These are phyloP conservation scores for Lepidium africanum DNA, from an alignment of 345 rosid genomes.

Conservation along the genomic window DNA sequence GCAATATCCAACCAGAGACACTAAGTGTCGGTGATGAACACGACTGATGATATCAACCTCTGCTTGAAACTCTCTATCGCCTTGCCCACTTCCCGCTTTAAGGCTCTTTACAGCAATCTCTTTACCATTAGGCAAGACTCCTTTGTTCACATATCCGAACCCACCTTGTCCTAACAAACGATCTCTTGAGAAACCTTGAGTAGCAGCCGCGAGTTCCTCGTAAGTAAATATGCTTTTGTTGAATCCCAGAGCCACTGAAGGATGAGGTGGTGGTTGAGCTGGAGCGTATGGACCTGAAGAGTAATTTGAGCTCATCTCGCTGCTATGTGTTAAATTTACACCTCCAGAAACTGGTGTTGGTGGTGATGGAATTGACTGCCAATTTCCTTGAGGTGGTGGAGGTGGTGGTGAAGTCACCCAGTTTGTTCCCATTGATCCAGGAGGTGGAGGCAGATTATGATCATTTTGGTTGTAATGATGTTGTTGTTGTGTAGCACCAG, in stretches of 20 bases:
- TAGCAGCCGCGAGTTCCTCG: constrained; percentile 62
- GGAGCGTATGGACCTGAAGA: constrained; percentile 47
- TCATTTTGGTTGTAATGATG: constrained; percentile 30
- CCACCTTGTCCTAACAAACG: constrained; percentile 82
- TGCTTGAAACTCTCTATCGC: constrained; percentile 68
- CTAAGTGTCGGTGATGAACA: constrained; percentile 85
- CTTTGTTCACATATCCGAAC: constrained; percentile 82
- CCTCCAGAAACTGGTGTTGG: constrained; percentile 18
- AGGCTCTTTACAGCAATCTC: constrained; percentile 78
- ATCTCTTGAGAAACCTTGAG: constrained; percentile 50
- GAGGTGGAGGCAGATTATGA: constrained; percentile 35
- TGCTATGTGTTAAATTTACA: not conserved
- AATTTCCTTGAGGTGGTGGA: constrained; percentile 25
- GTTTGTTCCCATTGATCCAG: constrained; percentile 32
- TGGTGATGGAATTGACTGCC: constrained; percentile 30
- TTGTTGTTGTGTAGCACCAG: not conserved
- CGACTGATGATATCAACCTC: constrained; percentile 91
- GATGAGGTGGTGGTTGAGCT: constrained; percentile 52
- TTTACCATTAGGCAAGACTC: constrained; percentile 63
- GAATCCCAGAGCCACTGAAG: constrained; percentile 46
- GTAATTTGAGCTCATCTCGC: constrained; percentile 46
- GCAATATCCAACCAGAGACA: constrained; percentile 75
- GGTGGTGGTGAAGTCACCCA: constrained; percentile 29
- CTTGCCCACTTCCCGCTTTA: constrained; percentile 73
- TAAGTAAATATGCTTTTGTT: constrained; percentile 52